phyloP scores from a whole-genome alignment of 306 rosid genomes.

The Corylus heterophylla region DNA sequence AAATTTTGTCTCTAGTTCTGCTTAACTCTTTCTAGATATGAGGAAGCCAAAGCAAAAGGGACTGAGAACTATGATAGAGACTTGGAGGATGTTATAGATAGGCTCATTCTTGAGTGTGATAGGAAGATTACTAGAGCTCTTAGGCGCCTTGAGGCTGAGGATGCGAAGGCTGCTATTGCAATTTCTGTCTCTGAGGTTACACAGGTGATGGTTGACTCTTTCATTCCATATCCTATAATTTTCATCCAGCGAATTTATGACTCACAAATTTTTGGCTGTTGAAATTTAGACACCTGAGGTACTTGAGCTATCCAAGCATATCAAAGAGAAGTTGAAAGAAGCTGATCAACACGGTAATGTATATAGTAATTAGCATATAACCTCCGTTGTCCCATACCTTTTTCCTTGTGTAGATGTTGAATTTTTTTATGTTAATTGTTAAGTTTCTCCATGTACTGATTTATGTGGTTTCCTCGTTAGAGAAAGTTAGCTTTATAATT shows the following conservation, averaged over 20 bases:
- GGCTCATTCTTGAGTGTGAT: slow-evolving; percentile 95
- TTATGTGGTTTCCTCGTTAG: not conserved
- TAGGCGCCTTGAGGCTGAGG: slow-evolving; percentile 95
- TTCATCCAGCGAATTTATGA: not conserved
- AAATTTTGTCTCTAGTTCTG: slow-evolving; percentile 1
- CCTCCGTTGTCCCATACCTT: not conserved
- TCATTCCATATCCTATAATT: not conserved
- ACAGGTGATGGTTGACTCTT: slow-evolving; percentile 45
- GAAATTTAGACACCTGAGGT: slow-evolving; percentile 74
- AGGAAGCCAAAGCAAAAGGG: slow-evolving; percentile 79
- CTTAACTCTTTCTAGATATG: slow-evolving; percentile 76
- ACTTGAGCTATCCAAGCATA: slow-evolving; percentile 74
- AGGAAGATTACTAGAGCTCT: slow-evolving; percentile 91
- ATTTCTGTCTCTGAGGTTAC: slow-evolving; percentile 97
- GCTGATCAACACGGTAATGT: slow-evolving; percentile 79
- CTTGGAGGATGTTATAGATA: slow-evolving; percentile 92
- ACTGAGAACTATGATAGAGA: slow-evolving; percentile 82
- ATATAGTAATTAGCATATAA: slow-evolving; percentile 3
- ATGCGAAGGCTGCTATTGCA: slow-evolving; percentile 97
- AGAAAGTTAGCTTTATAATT: not conserved
- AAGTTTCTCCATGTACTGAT: not conserved
- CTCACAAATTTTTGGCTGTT: slow-evolving; percentile 11
- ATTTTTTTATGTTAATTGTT: not conserved
- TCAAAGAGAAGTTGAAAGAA: slow-evolving; percentile 87
- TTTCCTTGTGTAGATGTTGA: not conserved